These are phyloP conservation scores for Lactuca saligna DNA, from an alignment of 129 eudicot genomes.

Conservation along the genomic window DNA sequence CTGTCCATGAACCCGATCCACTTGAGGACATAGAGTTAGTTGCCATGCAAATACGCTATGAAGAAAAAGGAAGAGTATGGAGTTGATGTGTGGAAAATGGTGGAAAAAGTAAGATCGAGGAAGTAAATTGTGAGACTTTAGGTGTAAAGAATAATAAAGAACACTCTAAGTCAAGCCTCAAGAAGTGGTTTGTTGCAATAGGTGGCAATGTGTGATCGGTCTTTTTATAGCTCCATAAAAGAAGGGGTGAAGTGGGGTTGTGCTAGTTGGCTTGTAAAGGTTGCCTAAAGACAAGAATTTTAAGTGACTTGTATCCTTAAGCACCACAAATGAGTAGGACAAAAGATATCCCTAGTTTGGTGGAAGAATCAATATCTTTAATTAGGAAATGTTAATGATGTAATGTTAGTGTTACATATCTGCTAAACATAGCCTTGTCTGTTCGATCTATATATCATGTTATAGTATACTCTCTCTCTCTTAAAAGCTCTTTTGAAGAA, in stretches of 20 bases:
- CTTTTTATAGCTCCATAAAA: constrained; percentile 53
- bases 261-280: constrained; percentile 53
- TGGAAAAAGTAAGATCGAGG: not conserved
- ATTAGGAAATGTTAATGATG: not conserved
- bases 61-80: not conserved
- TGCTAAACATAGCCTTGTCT: not conserved
- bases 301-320: constrained; percentile 39
- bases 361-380: constrained; percentile 38
- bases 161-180: constrained; percentile 16
- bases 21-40: constrained; percentile 54
- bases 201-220: constrained; percentile 35
- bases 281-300: constrained; percentile 31
- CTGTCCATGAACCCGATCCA: constrained; percentile 61
- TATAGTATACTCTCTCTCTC: too few species aligned
- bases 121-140: constrained; percentile 11
- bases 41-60: constrained; percentile 35
- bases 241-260: constrained; percentile 39
- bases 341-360: constrained; percentile 12
- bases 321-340: constrained; percentile 47
- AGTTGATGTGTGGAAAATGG: constrained; percentile 4
- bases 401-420: not conserved
- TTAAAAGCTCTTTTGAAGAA: too few species aligned
- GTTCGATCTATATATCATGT: too few species aligned
- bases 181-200: constrained; percentile 30
- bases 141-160: constrained; percentile 17